phyloP scores from a whole-genome alignment of 2,329 filamentous ascomycete species.

The Fusarium sp. region DNA sequence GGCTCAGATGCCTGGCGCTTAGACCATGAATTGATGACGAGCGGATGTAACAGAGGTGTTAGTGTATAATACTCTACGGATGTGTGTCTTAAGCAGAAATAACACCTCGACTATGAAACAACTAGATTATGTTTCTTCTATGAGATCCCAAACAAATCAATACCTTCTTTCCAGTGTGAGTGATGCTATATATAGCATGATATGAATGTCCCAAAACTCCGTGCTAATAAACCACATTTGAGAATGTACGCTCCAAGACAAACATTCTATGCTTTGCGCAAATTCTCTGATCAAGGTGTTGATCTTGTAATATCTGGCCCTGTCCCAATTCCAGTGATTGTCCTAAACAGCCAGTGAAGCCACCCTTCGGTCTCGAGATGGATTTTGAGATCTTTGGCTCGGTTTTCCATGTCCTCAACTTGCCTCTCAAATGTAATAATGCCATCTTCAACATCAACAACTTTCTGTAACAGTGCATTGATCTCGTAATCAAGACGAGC shows the following conservation, averaged over 20 bases:
- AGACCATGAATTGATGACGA: slow-evolving; percentile 36
- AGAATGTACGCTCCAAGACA: slow-evolving; percentile 10
- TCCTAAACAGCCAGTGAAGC: slow-evolving; percentile 73
- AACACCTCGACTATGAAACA: slow-evolving; percentile 30
- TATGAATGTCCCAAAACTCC: slow-evolving; percentile 34
- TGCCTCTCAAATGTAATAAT: slow-evolving; percentile 83
- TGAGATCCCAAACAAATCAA: slow-evolving; percentile 19
- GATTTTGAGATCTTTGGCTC: slow-evolving; percentile 71
- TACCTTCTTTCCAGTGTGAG: background rate
- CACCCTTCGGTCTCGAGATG: slow-evolving; percentile 74
- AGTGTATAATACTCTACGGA: slow-evolving; percentile 47
- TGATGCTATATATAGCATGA: slow-evolving; percentile 21
- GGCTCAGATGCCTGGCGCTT: slow-evolving; percentile 33
- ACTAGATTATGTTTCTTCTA: slow-evolving; percentile 32
- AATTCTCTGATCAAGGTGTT: slow-evolving; percentile 29
- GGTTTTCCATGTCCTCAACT: slow-evolving; percentile 76
- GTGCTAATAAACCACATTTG: slow-evolving; percentile 17
- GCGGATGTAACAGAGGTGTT: slow-evolving; percentile 27
- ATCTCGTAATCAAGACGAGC: slow-evolving; percentile 95
- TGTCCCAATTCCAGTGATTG: slow-evolving; percentile 70
- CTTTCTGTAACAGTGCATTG: slow-evolving; percentile 79
- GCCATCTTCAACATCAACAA: slow-evolving; percentile 88
- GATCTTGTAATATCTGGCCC: slow-evolving; percentile 65
- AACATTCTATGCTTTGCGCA: slow-evolving; percentile 9
- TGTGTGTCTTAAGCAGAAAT: slow-evolving; percentile 38